Conservation (phyloP, 176 grass and related monocot genomes). For the Raddia distichophylla region DNA sequence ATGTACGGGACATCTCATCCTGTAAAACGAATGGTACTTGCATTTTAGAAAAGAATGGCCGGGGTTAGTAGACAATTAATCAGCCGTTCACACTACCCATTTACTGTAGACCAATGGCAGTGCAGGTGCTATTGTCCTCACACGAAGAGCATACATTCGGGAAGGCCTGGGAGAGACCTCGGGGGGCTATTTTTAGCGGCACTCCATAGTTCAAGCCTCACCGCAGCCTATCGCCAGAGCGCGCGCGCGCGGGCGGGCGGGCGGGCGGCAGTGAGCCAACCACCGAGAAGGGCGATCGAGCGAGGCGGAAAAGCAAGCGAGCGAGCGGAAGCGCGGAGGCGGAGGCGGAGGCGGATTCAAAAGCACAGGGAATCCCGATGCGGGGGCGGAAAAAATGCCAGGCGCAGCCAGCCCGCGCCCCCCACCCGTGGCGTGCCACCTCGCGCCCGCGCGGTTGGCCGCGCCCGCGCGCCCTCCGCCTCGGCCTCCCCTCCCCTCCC, state of each 20-base stretch:
- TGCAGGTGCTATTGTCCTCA: not conserved
- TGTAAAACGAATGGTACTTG: too few relatives aligned
- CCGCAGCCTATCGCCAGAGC: slow-evolving; percentile 38
- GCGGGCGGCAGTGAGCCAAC: slow-evolving; percentile 23
- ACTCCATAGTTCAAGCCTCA: slow-evolving; percentile 46
- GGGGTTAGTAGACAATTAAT: too few relatives aligned
- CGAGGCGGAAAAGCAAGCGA: not conserved
- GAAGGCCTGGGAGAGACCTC: not conserved
- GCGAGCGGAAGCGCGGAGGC: not conserved
- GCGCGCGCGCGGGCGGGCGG: slow-evolving; percentile 25
- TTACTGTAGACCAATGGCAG: not conserved
- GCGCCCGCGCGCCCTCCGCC: slow-evolving; percentile 33
- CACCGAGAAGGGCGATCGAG: not conserved
- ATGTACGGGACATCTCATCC: too few relatives aligned
- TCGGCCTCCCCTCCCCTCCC: not conserved
- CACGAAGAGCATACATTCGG: too few relatives aligned
- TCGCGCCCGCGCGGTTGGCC: slow-evolving; percentile 54
- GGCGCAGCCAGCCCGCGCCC: slow-evolving; percentile 47
- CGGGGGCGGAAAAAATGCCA: not conserved
- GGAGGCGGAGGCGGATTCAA: slow-evolving; percentile 30
- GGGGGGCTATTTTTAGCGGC: slow-evolving; percentile 26
- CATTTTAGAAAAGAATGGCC: too few relatives aligned
- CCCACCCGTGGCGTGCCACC: slow-evolving; percentile 59
- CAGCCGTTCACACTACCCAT: too few relatives aligned
- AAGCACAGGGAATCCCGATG: slow-evolving; percentile 50